Percentiles rank a stretch among this genome's conserved stretches.
phyloP scores from a whole-genome alignment of 768 basidiomycete species.

The Chalciporus pseudorubinellus region DNA sequence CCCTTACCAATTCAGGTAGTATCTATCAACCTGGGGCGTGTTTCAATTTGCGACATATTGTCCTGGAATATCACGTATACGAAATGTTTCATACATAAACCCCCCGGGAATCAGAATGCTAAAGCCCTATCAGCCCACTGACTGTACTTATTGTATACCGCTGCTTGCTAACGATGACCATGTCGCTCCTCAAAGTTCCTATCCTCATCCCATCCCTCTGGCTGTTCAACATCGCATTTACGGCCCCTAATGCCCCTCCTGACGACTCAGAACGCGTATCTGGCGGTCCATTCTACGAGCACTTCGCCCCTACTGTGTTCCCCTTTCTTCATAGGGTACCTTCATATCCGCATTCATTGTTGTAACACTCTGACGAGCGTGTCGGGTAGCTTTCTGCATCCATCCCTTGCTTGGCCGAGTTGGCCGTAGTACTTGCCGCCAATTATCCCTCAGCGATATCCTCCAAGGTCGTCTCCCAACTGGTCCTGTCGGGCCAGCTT shows the following conservation, averaged over 20 bases:
- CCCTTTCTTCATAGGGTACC: constrained; percentile 26
- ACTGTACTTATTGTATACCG: background rate
- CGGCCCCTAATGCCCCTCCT: constrained; percentile 20
- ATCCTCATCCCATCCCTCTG: constrained; percentile 26
- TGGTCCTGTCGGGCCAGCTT: constrained; percentile 17
- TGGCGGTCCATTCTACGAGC: constrained; percentile 22
- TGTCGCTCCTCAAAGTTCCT: constrained; percentile 19
- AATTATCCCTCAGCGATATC: constrained; percentile 17
- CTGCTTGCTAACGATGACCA: background rate
- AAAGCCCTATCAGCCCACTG: background rate
- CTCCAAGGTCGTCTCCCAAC: constrained; percentile 18
- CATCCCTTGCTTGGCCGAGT: constrained; percentile 29
- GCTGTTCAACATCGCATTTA: constrained; percentile 29
- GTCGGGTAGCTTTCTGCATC: constrained; percentile 24
- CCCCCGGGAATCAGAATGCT: background rate
- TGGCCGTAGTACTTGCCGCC: constrained; percentile 18
- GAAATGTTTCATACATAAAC: constrained; percentile 12
- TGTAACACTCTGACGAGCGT: constrained; percentile 2
- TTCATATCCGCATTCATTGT: background rate
- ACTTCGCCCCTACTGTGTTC: constrained; percentile 18
- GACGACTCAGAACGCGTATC: constrained; percentile 18
- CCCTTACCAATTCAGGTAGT: constrained; percentile 4
- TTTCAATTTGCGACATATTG: background rate
- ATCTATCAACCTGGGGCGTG: background rate
- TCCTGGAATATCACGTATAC: constrained; percentile 17